Conservation (phyloP, 352 stramenopile genomes). For the Pythium myriotylum region DNA sequence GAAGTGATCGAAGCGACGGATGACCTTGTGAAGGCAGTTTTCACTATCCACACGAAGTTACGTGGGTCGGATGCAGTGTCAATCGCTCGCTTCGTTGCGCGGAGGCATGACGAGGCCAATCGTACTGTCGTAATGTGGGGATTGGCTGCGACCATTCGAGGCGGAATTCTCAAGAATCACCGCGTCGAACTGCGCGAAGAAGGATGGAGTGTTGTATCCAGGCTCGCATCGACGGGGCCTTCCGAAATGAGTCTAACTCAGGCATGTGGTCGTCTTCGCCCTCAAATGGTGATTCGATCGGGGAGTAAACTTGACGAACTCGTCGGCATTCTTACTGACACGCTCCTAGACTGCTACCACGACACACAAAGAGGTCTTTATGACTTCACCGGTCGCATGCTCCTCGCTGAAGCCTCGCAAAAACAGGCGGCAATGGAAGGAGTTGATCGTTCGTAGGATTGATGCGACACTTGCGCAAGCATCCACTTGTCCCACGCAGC, state of each 20-base stretch:
- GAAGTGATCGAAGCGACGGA: constrained; percentile 5
- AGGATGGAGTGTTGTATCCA: constrained; percentile 15
- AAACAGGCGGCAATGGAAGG: not conserved
- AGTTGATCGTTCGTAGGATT: no score
- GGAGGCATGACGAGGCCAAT: not conserved
- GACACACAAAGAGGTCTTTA: constrained; percentile 13
- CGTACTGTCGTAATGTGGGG: constrained; percentile 14
- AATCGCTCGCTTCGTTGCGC: constrained; percentile 5
- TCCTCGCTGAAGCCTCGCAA: constrained; percentile 7
- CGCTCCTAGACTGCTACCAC: constrained; percentile 18
- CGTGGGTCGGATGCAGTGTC: constrained; percentile 6
- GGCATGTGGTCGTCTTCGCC: constrained; percentile 6
- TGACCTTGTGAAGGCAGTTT: constrained; percentile 5
- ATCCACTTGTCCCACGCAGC: no score
- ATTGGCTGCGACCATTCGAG: constrained; percentile 1
- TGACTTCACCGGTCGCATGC: constrained; percentile 12
- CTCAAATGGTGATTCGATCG: not conserved
- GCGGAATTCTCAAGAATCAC: constrained; percentile 11
- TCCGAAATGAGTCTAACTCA: constrained; percentile 5
- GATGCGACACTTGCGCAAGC: no score
- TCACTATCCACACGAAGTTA: constrained; percentile 16
- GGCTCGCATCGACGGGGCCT: not conserved
- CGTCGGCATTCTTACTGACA: constrained; percentile 18
- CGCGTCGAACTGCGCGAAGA: constrained; percentile 9
- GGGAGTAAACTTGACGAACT: constrained; percentile 17